A percentile compares a stretch with the other conserved stretches of the same genome.
phyloP scores from a whole-genome alignment of 129 eudicot genomes.

The Arctium minus region DNA sequence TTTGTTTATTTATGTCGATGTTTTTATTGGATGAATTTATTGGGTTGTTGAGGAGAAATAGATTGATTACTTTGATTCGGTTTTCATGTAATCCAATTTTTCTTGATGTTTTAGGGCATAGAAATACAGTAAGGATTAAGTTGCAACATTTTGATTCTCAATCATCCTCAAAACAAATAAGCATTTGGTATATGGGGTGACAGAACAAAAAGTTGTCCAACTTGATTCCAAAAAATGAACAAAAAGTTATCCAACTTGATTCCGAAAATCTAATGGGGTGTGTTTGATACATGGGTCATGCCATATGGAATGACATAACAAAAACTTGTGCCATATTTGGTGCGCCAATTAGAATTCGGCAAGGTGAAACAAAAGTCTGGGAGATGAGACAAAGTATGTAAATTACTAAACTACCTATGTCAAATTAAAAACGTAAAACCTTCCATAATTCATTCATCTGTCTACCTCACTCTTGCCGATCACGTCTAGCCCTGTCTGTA shows the following conservation, averaged over 20 bases:
- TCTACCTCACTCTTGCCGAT: too few relatives aligned
- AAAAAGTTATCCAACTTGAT: not conserved
- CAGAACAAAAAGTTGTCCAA: not conserved
- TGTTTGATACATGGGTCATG: too few relatives aligned
- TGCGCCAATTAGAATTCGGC: too few relatives aligned
- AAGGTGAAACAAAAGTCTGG: too few relatives aligned
- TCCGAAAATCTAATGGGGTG: not conserved
- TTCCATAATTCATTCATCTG: too few relatives aligned
- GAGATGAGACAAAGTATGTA: too few relatives aligned
- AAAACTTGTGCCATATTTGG: too few relatives aligned
- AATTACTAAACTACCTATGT: not conserved
- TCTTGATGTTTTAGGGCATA: not conserved
- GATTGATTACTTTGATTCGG: not conserved
- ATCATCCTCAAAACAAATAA: not conserved
- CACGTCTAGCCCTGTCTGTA: too few relatives aligned
- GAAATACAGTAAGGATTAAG: not conserved
- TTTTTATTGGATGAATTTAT: not conserved
- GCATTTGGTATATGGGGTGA: not conserved
- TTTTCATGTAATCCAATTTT: not conserved
- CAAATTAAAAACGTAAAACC: too few relatives aligned
- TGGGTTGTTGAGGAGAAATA: not conserved
- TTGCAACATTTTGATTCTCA: not conserved
- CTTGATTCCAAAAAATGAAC: not conserved
- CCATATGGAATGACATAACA: too few relatives aligned
- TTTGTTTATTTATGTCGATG: not conserved